Evolutionary conservation across 1,284 basidiomycete species (phyloP).

Genomic region (Leccinum ponderosum): DNA sequence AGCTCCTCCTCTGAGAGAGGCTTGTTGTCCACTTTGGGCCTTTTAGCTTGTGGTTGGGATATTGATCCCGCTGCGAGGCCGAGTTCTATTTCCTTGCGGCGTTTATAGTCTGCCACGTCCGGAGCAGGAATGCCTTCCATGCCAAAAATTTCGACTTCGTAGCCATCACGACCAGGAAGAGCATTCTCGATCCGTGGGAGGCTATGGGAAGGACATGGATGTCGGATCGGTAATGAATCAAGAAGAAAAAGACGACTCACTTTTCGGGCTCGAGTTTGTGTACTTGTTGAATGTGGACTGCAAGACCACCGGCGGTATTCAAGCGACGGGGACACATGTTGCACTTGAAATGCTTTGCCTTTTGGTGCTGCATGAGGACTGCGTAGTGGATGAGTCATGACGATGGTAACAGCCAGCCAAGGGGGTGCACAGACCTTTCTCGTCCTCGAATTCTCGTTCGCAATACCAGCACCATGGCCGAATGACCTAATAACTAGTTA

Average conservation of each 20-base stretch:
- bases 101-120: slow-evolving; percentile 94
- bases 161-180: slow-evolving; percentile 93
- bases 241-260: slow-evolving; percentile 47
- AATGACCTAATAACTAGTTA: slow-evolving; percentile 57
- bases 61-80: slow-evolving; percentile 83
- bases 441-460: slow-evolving; percentile 98
- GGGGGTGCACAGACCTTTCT: slow-evolving; percentile 66
- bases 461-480: slow-evolving; percentile 99
- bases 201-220: slow-evolving; percentile 36
- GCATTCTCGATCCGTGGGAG: slow-evolving; percentile 92
- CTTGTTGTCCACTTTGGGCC: slow-evolving; percentile 83
- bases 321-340: slow-evolving; percentile 93
- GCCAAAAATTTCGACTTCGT: slow-evolving; percentile 98
- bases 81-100: slow-evolving; percentile 89
- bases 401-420: background rate
- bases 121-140: slow-evolving; percentile 98
- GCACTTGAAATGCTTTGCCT: slow-evolving; percentile 99
- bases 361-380: slow-evolving; percentile 99
- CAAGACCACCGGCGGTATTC: slow-evolving; percentile 96
- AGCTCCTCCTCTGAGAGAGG: slow-evolving; percentile 84
- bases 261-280: slow-evolving; percentile 98
- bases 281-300: slow-evolving; percentile 98
- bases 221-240: slow-evolving; percentile 8
- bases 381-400: slow-evolving; percentile 2
- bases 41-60: slow-evolving; percentile 75